These are phyloP conservation scores for Piper longum DNA, from an alignment of 164 flowering plant species.

Conservation along the genomic window DNA sequence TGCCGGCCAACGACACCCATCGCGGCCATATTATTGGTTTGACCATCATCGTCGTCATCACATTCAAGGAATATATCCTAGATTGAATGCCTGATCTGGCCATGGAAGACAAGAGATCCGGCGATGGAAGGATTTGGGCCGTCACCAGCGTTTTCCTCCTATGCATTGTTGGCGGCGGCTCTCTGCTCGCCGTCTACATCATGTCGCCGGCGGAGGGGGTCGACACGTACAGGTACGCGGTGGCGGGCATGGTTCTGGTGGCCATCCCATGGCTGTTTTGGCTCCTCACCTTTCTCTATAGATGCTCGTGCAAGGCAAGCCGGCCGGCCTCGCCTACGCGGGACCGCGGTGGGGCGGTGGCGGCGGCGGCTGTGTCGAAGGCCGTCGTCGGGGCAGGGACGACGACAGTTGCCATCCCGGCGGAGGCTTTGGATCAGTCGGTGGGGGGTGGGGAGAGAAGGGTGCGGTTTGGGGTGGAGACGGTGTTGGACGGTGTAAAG, in stretches of 20 bases:
- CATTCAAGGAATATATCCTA: too few species aligned
- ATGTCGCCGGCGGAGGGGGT: not conserved
- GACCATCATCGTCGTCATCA: too few species aligned
- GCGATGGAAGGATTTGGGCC: slow-evolving; percentile 1
- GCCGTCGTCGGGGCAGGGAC: not conserved
- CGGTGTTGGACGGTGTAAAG: not conserved
- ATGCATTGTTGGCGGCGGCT: not conserved
- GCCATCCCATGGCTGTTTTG: slow-evolving; percentile 1
- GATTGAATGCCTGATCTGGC: too few species aligned
- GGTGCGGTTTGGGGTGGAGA: not conserved
- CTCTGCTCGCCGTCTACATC: not conserved
- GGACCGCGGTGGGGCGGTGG: not conserved
- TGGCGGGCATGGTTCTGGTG: not conserved
- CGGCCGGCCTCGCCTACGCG: not conserved
- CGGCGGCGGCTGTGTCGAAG: not conserved
- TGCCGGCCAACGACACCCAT: too few species aligned
- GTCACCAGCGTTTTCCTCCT: not conserved
- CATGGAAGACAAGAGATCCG: not conserved
- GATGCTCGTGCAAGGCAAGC: not conserved
- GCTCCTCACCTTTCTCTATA: not conserved
- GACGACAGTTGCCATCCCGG: not conserved
- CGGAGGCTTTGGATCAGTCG: not conserved
- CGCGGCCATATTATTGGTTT: too few species aligned
- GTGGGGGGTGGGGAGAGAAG: not conserved
- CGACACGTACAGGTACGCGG: not conserved